These are phyloP conservation scores for Mucor irregularis DNA, from an alignment of 371 early-diverging fungal species.

Conservation along the genomic window DNA sequence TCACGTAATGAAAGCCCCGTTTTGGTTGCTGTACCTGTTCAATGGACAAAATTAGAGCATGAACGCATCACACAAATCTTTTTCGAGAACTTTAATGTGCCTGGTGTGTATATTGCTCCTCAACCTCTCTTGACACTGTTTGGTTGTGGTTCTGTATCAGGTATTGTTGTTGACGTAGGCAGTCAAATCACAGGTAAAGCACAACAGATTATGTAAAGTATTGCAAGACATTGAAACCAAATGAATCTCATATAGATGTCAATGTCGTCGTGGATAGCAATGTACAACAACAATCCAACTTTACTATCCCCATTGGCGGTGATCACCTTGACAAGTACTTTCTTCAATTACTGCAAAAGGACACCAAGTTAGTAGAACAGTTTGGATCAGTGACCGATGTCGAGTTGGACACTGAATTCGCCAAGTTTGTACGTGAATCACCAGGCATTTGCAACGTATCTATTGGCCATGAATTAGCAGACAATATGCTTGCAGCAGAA, in stretches of 20 bases:
- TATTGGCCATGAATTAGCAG: slow-evolving; percentile 40
- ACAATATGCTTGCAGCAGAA: slow-evolving; percentile 27
- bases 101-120: slow-evolving; percentile 82
- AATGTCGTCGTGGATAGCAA: slow-evolving; percentile 73
- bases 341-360: slow-evolving; percentile 54
- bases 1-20: slow-evolving; percentile 78
- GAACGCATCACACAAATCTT: slow-evolving; percentile 85
- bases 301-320: slow-evolving; percentile 71
- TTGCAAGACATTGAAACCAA: neutral
- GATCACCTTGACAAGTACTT: slow-evolving; percentile 65
- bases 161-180: slow-evolving; percentile 90
- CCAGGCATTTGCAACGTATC: slow-evolving; percentile 59
- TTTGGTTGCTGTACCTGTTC: slow-evolving; percentile 73
- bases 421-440: slow-evolving; percentile 58
- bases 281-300: slow-evolving; percentile 58
- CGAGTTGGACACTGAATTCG: slow-evolving; percentile 55
- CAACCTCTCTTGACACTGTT: slow-evolving; percentile 82
- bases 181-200: slow-evolving; percentile 66
- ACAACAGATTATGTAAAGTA: neutral
- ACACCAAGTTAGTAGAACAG: slow-evolving; percentile 54
- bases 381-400: slow-evolving; percentile 28
- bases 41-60: slow-evolving; percentile 83
- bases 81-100: slow-evolving; percentile 89
- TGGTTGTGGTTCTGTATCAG: slow-evolving; percentile 78
- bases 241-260: slow-evolving; percentile 64